Evolutionary conservation across 139 green algal genomes (phyloP).

Genomic region (Volvox reticuliferus): DNA sequence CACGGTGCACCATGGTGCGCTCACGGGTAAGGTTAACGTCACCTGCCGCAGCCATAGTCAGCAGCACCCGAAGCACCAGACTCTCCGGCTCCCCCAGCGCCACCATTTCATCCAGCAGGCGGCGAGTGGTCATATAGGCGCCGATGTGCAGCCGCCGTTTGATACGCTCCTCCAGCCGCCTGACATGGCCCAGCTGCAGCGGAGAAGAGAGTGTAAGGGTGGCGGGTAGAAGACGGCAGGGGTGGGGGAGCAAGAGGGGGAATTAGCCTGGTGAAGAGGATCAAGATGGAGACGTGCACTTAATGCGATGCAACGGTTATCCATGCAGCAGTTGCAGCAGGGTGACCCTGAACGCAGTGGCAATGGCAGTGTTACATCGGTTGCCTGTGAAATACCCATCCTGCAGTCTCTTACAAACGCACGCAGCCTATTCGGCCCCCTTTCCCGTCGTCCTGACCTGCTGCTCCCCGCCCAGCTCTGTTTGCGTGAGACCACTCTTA

Average conservation of each 20-base stretch:
- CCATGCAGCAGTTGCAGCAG: no score
- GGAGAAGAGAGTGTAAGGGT: no score
- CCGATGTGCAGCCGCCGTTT: slow-evolving; percentile 57
- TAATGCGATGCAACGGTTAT: no score
- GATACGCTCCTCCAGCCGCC: slow-evolving; percentile 59
- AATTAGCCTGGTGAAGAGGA: no score
- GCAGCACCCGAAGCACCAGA: slow-evolving; percentile 61
- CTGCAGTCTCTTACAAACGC: no score
- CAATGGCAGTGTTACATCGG: no score
- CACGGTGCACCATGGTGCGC: slow-evolving; percentile 52
- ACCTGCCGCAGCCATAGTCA: slow-evolving; percentile 48
- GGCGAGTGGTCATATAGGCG: slow-evolving; percentile 51
- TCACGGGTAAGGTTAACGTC: slow-evolving; percentile 61
- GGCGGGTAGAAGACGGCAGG: no score
- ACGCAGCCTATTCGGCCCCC: no score
- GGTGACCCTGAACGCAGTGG: no score
- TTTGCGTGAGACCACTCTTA: slow-evolving; percentile 52
- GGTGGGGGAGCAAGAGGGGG: no score
- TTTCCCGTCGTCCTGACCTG: not conserved
- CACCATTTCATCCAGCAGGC: slow-evolving; percentile 59
- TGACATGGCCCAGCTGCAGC: slow-evolving; percentile 51
- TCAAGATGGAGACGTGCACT: no score
- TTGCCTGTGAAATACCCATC: no score
- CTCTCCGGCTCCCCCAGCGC: slow-evolving; percentile 60
- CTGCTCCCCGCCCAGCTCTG: slow-evolving; percentile 29